Evolutionary conservation across 352 stramenopile genomes (phyloP), one percentile per base, ranked within the genome.

Genomic region (Globisporangium alternatum): DNA sequence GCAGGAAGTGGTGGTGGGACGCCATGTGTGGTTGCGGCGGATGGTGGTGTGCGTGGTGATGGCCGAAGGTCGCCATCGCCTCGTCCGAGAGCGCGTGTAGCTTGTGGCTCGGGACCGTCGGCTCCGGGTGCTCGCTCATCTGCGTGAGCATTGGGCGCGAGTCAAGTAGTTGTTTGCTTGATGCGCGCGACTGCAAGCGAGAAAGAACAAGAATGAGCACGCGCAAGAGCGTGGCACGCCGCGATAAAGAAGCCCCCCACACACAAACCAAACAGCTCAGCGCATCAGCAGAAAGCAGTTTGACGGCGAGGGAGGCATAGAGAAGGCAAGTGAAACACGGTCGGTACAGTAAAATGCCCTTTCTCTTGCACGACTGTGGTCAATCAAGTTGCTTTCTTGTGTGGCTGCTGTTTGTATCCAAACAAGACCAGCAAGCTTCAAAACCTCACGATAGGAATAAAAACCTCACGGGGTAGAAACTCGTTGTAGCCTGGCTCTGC

Each of bases 141-240:
- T 81, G 71, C 71, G 77, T 83, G 65, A 65, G 76, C 76, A 83
- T 81, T 19, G 31, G 31, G 25, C 12, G 13, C 15, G 17, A 41
- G 49, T 25, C 35, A 28, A 43, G 28, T 35, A 21, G 47, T 9
- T 53, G 47, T 21, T 56, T 55, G 39, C 39, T 45, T n/a, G 39
- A 15, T 30, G 31, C 33, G 35, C n/a, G 31, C 33, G 39, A 39
- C 33, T 33, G 51, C 33, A 48, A 49, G 44, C 53, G 45, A 56
- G 62, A 21, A 67, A 67, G 54, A 67, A 43, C 22, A 45, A 48
- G 58, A 64, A 56, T 64, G 57, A 64, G 33, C 19, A 9, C 10
- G 22, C 44, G 41, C n/a, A 43, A 33, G 21, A 35, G 25, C 22
- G 22, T 21, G 48, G 49, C 19, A 37, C 7, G 39, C 17, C 41